Conservation (phyloP, 2,329 filamentous ascomycete species). For the Fusarium liriodendri region DNA sequence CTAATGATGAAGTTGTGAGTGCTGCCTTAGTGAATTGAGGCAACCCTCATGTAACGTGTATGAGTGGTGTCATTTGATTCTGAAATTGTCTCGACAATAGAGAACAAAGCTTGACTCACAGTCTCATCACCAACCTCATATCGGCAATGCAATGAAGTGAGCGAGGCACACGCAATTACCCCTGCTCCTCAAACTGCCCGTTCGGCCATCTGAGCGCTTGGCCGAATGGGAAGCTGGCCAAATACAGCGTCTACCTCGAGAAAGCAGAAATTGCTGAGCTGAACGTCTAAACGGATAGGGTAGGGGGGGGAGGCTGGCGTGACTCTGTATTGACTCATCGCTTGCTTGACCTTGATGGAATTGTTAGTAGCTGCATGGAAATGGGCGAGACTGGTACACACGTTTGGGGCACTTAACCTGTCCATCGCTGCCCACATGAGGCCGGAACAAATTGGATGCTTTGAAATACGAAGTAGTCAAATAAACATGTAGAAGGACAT, state of each 20-base stretch:
- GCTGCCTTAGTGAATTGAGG: neutral
- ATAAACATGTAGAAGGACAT: neutral
- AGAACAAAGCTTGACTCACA: neutral
- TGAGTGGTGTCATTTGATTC: neutral
- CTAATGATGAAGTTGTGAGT: neutral
- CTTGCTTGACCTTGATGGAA: neutral
- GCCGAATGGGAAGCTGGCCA: slow-evolving; percentile 24
- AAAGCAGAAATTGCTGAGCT: slow-evolving; percentile 26
- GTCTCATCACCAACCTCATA: neutral
- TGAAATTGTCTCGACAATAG: neutral
- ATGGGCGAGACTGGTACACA: neutral
- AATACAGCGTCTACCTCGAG: slow-evolving; percentile 21
- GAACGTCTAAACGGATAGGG: slow-evolving; percentile 5
- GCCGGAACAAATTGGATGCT: neutral
- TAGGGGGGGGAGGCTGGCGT: neutral
- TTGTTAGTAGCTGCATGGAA: neutral
- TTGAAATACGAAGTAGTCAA: neutral
- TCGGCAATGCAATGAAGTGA: neutral
- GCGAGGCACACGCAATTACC: slow-evolving; percentile 1
- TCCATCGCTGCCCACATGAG: neutral
- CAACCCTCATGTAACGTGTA: neutral
- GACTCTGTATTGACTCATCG: neutral
- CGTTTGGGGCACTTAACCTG: neutral
- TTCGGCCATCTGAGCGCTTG: slow-evolving; percentile 20
- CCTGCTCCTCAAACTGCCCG: slow-evolving; percentile 30